These are phyloP conservation scores for Heliamphora exappendiculata DNA, from an alignment of 148 eudicot genomes.

Conservation along the genomic window DNA sequence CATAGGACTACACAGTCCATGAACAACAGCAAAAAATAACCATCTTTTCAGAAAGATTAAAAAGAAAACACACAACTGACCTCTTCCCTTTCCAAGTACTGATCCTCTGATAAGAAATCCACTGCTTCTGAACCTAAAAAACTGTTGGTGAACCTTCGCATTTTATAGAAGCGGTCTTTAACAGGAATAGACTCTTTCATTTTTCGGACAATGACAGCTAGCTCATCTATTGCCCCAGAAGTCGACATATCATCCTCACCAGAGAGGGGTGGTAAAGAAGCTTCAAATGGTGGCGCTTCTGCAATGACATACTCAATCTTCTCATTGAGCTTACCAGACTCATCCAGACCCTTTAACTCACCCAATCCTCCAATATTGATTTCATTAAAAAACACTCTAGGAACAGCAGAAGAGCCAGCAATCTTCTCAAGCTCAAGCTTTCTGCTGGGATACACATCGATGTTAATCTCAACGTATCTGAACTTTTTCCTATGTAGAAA, in stretches of 20 bases:
- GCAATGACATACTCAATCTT: constrained; percentile 38
- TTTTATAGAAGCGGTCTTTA: constrained; percentile 37
- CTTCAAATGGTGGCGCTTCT: constrained; percentile 37
- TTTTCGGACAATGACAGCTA: constrained; percentile 36
- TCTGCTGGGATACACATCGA: constrained; percentile 40
- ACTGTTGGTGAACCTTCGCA: constrained; percentile 39
- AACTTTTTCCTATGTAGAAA: constrained; percentile 36
- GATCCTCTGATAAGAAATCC: constrained; percentile 51
- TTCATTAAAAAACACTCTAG: constrained; percentile 47
- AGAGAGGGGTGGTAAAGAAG: constrained; percentile 47
- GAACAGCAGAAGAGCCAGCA: constrained; percentile 39
- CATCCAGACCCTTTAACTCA: constrained; percentile 35
- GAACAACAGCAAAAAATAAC: not conserved
- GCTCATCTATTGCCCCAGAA: constrained; percentile 37
- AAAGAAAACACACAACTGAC: constrained; percentile 20
- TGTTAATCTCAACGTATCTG: constrained; percentile 41
- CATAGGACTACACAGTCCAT: not conserved
- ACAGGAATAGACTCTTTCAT: constrained; percentile 33
- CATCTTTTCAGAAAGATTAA: not conserved
- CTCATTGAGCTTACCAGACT: constrained; percentile 34
- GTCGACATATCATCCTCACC: constrained; percentile 48
- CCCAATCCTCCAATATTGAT: constrained; percentile 32
- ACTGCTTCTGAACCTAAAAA: constrained; percentile 50
- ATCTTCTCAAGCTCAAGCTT: constrained; percentile 38
- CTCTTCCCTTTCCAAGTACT: constrained; percentile 43